A percentile compares a stretch with the other conserved stretches of the same genome.
These are phyloP conservation scores for Cetraspora pellucida DNA, from an alignment of 192 early-diverging fungal genomes.

Conservation along the genomic window DNA sequence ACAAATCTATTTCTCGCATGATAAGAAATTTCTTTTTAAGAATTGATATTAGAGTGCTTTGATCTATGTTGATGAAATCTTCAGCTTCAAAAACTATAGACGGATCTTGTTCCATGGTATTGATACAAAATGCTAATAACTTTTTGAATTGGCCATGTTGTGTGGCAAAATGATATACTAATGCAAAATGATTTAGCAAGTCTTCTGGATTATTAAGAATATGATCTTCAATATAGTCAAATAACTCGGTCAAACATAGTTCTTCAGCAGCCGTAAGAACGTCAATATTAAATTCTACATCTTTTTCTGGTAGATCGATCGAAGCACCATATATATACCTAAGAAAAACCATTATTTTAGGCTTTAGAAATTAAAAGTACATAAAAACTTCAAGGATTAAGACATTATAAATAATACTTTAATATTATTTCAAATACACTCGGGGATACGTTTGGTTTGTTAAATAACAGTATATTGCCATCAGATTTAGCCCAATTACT, in stretches of 20 bases:
- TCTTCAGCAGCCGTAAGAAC: constrained; percentile 1
- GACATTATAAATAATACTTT: not conserved
- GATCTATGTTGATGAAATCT: not conserved
- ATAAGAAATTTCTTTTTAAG: not conserved
- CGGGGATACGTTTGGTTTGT: constrained; percentile 1
- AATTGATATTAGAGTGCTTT: not conserved
- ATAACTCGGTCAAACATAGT: not conserved
- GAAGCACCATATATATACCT: not conserved
- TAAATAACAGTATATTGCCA: not conserved
- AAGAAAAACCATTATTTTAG: too few species aligned
- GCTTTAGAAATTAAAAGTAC: too few species aligned
- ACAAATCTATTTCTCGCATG: not conserved
- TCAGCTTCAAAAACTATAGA: constrained; percentile 3
- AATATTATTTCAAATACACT: constrained; percentile 14
- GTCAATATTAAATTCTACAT: constrained; percentile 1
- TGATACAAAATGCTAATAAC: not conserved
- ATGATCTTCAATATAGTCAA: not conserved
- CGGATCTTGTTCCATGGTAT: not conserved
- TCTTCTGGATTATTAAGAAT: not conserved
- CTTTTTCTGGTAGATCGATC: not conserved
- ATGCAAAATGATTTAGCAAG: not conserved
- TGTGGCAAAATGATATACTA: constrained; percentile 9
- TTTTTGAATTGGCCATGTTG: not conserved
- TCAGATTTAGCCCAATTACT: constrained; percentile 1
- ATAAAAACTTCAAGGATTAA: too few species aligned